phyloP scores from a whole-genome alignment of 768 basidiomycete species.

The Amanita pallidorosea region DNA sequence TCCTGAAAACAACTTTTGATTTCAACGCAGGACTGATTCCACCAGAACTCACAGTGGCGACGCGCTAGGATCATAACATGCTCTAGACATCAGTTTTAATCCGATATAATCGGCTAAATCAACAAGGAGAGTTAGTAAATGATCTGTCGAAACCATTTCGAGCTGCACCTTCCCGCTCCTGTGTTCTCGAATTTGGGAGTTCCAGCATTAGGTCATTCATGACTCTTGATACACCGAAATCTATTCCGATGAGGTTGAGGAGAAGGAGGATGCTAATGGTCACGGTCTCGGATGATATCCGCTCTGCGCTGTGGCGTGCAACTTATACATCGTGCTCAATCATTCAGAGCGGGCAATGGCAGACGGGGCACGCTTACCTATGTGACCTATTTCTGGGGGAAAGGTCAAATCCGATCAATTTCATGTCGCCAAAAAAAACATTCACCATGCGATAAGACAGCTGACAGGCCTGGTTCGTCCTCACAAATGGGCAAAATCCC shows the following conservation, averaged over 20 bases:
- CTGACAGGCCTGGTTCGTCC: constrained; percentile 76
- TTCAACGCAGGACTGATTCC: not conserved
- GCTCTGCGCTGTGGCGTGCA: constrained; percentile 39
- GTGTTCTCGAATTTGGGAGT: constrained; percentile 73
- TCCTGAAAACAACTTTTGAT: constrained; percentile 26
- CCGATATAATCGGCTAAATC: constrained; percentile 77
- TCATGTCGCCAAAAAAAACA: not conserved
- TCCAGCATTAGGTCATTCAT: constrained; percentile 44
- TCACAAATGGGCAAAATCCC: constrained; percentile 73
- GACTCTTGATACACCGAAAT: constrained; percentile 37
- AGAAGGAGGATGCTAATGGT: constrained; percentile 28
- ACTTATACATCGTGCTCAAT: constrained; percentile 13
- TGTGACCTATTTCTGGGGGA: constrained; percentile 66
- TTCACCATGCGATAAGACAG: constrained; percentile 77
- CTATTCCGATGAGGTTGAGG: constrained; percentile 42
- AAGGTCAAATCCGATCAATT: not conserved
- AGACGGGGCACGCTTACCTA: constrained; percentile 28
- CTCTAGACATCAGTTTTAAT: constrained; percentile 64
- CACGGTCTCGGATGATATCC: constrained; percentile 36
- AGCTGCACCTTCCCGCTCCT: constrained; percentile 66
- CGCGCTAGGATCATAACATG: constrained; percentile 79
- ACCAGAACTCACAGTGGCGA: constrained; percentile 48
- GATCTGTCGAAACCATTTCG: not conserved
- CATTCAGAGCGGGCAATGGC: not conserved
- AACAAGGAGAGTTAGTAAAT: not conserved